These are phyloP conservation scores for Dioscorea alata DNA, from an alignment of 106 monocot species.

Conservation along the genomic window DNA sequence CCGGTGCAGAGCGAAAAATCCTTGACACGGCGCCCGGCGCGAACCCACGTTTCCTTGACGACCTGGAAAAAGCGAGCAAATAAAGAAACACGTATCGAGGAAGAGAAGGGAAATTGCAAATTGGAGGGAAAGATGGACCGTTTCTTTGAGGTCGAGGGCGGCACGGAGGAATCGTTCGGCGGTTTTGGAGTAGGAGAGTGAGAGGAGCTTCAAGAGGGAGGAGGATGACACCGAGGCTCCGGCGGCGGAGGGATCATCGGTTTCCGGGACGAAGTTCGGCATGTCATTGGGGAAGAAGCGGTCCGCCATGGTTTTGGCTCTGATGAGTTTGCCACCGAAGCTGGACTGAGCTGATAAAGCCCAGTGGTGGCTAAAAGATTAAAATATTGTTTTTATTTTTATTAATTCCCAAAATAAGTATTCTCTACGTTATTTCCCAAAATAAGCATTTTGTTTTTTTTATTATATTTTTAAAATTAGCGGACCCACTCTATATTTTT, in stretches of 20 bases:
- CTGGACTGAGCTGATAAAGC: too few relatives aligned
- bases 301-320: constrained; percentile 34
- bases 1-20: constrained; percentile 75
- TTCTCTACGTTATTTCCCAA: too few relatives aligned
- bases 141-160: constrained; percentile 49
- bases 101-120: too few relatives aligned
- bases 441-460: too few relatives aligned
- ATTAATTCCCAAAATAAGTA: too few relatives aligned
- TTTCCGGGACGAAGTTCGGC: constrained; percentile 54
- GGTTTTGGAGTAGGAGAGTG: constrained; percentile 33
- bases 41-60: constrained; percentile 66
- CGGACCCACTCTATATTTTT: too few relatives aligned
- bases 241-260: constrained; percentile 1
- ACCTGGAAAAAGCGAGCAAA: constrained; percentile 34
- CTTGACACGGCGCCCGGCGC: constrained; percentile 18
- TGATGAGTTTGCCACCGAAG: too few relatives aligned
- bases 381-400: too few relatives aligned
- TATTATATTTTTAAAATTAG: too few relatives aligned
- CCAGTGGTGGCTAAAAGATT: too few relatives aligned
- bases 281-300: constrained; percentile 69
- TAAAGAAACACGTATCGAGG: not conserved
- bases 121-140: constrained; percentile 7
- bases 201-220: constrained; percentile 39
- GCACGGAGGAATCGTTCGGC: constrained; percentile 38
- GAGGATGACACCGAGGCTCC: constrained; percentile 3